Conservation (phyloP, 495 filamentous ascomycete genomes). For the Penicillium dipodomyicola region DNA sequence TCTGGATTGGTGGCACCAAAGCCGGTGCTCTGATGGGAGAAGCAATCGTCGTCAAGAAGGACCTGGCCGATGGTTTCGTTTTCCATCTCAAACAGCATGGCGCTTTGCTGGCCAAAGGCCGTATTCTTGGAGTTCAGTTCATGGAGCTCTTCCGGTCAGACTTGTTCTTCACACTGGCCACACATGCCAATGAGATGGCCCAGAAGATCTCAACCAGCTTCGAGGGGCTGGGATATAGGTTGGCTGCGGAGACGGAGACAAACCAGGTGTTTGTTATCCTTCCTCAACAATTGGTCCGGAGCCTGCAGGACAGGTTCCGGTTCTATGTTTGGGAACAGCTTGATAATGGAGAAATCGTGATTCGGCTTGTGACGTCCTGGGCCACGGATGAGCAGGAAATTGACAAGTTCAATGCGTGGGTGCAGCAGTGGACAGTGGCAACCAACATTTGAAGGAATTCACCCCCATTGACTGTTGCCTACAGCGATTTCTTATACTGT, state of each 20-base stretch:
- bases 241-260: slow-evolving; percentile 36
- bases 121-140: slow-evolving; percentile 45
- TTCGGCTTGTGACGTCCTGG: slow-evolving; percentile 41
- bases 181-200: slow-evolving; percentile 44
- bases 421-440: slow-evolving; percentile 28
- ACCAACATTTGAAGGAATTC: slow-evolving; percentile 7
- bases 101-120: slow-evolving; percentile 44
- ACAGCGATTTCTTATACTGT: not conserved
- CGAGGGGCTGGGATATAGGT: slow-evolving; percentile 27
- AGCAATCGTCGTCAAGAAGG: slow-evolving; percentile 40
- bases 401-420: slow-evolving; percentile 35
- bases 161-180: slow-evolving; percentile 40
- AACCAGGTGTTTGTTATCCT: slow-evolving; percentile 40
- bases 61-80: slow-evolving; percentile 39
- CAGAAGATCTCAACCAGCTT: slow-evolving; percentile 33
- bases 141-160: slow-evolving; percentile 41
- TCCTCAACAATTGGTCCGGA: slow-evolving; percentile 20
- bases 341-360: slow-evolving; percentile 25
- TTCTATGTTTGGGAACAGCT: slow-evolving; percentile 39
- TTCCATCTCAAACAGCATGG: slow-evolving; percentile 48
- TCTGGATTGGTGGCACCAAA: slow-evolving; percentile 50
- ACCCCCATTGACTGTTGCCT: slow-evolving; percentile 3
- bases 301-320: slow-evolving; percentile 31
- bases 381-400: slow-evolving; percentile 38
- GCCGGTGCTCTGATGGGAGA: slow-evolving; percentile 44